Base-by-base conservation (phyloP, 1,284 basidiomycete genomes). In the Ceratorhiza oryzae-sativae region DNA sequence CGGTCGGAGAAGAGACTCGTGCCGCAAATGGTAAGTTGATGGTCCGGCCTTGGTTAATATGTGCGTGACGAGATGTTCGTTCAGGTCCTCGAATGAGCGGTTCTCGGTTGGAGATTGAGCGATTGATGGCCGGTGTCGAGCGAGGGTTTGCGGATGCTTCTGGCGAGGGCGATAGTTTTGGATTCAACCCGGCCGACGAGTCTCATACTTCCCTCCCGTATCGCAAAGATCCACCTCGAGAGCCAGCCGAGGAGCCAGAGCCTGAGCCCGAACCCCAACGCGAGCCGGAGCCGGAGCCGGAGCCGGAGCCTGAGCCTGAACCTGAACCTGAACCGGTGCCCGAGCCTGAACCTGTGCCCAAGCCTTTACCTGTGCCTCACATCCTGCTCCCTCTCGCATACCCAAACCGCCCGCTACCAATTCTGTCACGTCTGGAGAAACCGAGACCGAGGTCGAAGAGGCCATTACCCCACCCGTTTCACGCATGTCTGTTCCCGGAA, bases 31-130 rank as follows among this genome's bases (percentile, higher is more conserved):
- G 53, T 48, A 32, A 45, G 42, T 68, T 34, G n/a, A n/a, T n/a
- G n/a, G n/a, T 18, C 34, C 18, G 20, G 58, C 59, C 4, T 68
- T 59, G 12, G 34, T 34, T 45, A 6, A 48, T 2, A 6, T 12
- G n/a, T 25, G 10, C 0, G 39, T 53, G 34, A 23, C 62, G 25
- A 73, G 6, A n/a, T 25, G 36, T 58, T 18, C 15, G 13, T n/a
- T n/a, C 27, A 71, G 68, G 56, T 49, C 68, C 59, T 49, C 68
- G 68, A 18, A 71, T 71, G 68, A 59, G 73, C 32, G 70, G 70
- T 10, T 46, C 53, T 18, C 55, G 68, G 30, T 65, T 58, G 20
- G 59, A 56, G 70, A 83, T 93, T 61, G 92, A 93, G 77, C 82
- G 88, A 71, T 82, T 93, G 42, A 90, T 78, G 75, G 60, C 75